phyloP scores from a whole-genome alignment of 495 filamentous ascomycete genomes.

The Xylaria flabelliformis region DNA sequence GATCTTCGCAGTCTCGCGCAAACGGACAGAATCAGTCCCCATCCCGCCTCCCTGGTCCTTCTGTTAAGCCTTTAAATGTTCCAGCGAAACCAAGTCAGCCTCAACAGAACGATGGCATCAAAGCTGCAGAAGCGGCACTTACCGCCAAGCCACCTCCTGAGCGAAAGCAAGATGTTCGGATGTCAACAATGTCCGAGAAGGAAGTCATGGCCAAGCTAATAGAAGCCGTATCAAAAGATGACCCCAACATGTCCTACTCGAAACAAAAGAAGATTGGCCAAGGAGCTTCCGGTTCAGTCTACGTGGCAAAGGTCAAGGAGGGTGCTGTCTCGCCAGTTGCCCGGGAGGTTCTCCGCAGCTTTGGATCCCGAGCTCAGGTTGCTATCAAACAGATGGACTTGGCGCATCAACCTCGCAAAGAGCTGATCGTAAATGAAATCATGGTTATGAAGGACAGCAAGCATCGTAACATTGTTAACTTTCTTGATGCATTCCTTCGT shows the following conservation, averaged over 20 bases:
- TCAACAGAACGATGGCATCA: constrained; percentile 65
- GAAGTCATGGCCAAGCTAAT: constrained; percentile 96
- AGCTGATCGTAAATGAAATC: constrained; percentile 98
- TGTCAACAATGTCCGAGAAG: constrained; percentile 95
- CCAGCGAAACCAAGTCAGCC: constrained; percentile 73
- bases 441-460: constrained; percentile 99
- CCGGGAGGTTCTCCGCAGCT: constrained; percentile 67
- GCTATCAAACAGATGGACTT: constrained; percentile 99
- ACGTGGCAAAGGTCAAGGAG: constrained; percentile 92
- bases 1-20: constrained; percentile 37
- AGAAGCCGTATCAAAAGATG: constrained; percentile 90
- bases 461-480: constrained; percentile 98
- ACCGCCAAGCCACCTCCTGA: constrained; percentile 71
- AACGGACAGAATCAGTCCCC: constrained; percentile 54
- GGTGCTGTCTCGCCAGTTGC: constrained; percentile 70
- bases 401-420: constrained; percentile 94
- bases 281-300: constrained; percentile 96
- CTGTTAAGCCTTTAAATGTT: constrained; percentile 88
- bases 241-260: constrained; percentile 89
- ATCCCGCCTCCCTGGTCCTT: constrained; percentile 67
- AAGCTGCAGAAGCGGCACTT: constrained; percentile 81
- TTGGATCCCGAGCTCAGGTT: constrained; percentile 79
- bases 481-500: constrained; percentile 93
- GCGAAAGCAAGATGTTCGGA: constrained; percentile 86
- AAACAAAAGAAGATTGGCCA: constrained; percentile 99